Conservation (phyloP, 371 early-diverging fungal genomes). For the Smittium culicis region DNA sequence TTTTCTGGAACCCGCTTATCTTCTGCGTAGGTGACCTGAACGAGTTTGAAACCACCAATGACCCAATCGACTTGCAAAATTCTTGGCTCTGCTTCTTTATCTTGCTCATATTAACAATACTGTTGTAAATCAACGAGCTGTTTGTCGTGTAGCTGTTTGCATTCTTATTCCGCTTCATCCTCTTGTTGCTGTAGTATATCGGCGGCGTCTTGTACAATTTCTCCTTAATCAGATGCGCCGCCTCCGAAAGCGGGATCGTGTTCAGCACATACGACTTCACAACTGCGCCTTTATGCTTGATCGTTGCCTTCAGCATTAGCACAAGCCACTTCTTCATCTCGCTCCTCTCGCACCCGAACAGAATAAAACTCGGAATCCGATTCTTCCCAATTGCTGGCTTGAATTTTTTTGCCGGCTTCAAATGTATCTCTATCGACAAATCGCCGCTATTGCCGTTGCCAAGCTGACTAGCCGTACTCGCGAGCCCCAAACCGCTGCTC, state of each 20-base stretch:
- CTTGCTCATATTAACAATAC: not conserved
- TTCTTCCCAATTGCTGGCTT: not conserved
- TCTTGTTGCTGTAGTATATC: not conserved
- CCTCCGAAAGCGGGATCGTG: constrained; percentile 8
- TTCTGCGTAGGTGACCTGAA: not conserved
- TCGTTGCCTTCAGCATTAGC: constrained; percentile 2
- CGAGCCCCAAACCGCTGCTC: not conserved
- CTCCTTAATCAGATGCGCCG: constrained; percentile 3
- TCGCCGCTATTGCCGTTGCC: not conserved
- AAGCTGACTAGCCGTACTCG: not conserved
- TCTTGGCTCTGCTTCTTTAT: not conserved
- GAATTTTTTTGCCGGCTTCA: not conserved
- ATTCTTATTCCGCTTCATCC: not conserved
- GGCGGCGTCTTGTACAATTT: not conserved
- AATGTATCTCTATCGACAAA: not conserved
- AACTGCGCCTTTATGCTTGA: not conserved
- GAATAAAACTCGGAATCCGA: not conserved
- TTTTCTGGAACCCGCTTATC: not conserved
- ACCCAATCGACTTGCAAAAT: not conserved
- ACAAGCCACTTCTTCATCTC: constrained; percentile 4
- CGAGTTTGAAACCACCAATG: not conserved
- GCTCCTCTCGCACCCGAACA: not conserved
- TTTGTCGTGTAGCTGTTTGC: not conserved
- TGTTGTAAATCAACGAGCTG: not conserved
- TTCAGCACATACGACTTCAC: not conserved